A percentile compares a stretch with the other conserved stretches of the same genome.
Evolutionary conservation across 257 asterid genomes (phyloP).

Genomic region (Gentiana macrophylla): DNA sequence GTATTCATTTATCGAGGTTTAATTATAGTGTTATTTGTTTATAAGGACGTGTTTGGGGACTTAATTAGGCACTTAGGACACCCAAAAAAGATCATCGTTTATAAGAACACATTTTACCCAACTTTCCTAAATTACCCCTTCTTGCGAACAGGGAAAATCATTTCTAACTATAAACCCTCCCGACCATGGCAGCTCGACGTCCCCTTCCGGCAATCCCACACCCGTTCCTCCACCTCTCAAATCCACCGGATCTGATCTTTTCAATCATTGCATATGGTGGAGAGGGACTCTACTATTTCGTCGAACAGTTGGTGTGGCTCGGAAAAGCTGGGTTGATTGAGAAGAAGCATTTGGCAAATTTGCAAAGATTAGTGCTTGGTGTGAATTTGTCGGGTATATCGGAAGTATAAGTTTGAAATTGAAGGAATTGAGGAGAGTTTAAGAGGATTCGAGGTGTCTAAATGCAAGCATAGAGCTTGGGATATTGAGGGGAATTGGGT

Average conservation of each 20-base stretch:
- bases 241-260: conserved; percentile 17
- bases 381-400: conserved; percentile 65
- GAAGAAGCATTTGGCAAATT: conserved; percentile 24
- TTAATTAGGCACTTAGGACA: no score
- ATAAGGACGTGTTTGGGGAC: no score
- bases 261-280: conserved; percentile 60
- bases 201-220: no score
- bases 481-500: conserved; percentile 32
- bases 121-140: no score
- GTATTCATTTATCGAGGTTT: no score
- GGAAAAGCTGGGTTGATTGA: conserved; percentile 69
- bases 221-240: no score
- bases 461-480: conserved; percentile 36
- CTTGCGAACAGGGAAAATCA: no score
- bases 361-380: conserved; percentile 80
- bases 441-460: conserved; percentile 45
- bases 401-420: conserved; percentile 76
- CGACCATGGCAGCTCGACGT: no score
- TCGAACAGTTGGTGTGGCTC: conserved; percentile 85
- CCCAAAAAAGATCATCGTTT: no score
- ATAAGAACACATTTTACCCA: no score
- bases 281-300: conserved; percentile 73
- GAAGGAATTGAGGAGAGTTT: conserved; percentile 40
- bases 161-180: no score
- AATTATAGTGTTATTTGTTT: no score